Conservation (phyloP, 202 grass and related monocot genomes). For the Carex arenaria region DNA sequence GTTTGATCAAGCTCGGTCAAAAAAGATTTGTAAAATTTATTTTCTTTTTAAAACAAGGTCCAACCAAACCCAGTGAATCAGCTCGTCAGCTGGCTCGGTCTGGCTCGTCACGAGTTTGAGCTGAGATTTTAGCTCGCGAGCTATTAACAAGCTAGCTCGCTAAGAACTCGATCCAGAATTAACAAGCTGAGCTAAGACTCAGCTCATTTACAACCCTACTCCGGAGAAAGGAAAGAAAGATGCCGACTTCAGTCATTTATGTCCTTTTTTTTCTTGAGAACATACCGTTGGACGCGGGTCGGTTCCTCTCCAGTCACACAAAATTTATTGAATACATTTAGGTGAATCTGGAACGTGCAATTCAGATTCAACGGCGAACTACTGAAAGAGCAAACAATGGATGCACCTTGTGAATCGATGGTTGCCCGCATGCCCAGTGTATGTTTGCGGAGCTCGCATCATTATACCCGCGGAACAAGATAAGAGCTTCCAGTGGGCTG, state of each 20-base stretch:
- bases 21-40: no score
- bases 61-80: no score
- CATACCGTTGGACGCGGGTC: background rate
- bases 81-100: no score
- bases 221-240: no score
- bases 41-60: no score
- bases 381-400: background rate
- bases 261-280: background rate
- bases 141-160: no score
- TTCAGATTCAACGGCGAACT: background rate
- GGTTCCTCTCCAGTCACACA: conserved; percentile 4
- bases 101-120: no score
- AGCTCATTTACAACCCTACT: no score
- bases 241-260: background rate
- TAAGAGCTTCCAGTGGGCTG: background rate
- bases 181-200: no score
- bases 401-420: conserved; percentile 1
- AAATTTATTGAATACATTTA: background rate
- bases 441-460: background rate
- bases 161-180: no score
- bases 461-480: background rate
- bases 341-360: background rate
- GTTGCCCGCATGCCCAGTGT: background rate
- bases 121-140: no score
- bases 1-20: no score